Evolutionary conservation across 2,329 filamentous ascomycete species (phyloP).

Genomic region (Dryadomyces quercus-mongolicae): DNA sequence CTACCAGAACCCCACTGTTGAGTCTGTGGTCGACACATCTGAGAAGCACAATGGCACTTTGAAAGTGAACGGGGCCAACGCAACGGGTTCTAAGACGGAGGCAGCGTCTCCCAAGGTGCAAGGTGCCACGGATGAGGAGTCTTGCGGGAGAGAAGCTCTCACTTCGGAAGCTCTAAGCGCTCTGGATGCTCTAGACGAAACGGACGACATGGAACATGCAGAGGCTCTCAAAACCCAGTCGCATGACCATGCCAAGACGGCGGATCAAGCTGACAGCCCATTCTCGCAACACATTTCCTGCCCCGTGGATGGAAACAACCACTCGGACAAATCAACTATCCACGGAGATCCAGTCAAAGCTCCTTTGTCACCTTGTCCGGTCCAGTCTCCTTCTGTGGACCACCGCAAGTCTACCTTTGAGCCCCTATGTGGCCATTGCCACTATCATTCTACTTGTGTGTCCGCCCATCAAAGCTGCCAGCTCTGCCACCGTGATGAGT

Average conservation of each 20-base stretch:
- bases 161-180: too few relatives aligned
- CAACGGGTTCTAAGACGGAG: not conserved
- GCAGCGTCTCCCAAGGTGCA: not conserved
- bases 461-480: not conserved
- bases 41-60: not conserved
- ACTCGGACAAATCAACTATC: not conserved
- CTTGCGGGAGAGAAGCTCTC: too few relatives aligned
- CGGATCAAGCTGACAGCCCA: too few relatives aligned
- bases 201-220: too few relatives aligned
- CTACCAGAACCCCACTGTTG: constrained; percentile 8
- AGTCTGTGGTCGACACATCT: constrained; percentile 7
- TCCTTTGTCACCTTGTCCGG: not conserved
- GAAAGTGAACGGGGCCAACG: too few relatives aligned
- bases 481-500: not conserved
- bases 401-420: too few relatives aligned
- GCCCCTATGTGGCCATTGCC: not conserved
- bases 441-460: not conserved
- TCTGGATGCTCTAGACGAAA: too few relatives aligned
- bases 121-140: not conserved
- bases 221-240: too few relatives aligned
- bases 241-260: too few relatives aligned
- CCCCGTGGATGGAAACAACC: not conserved
- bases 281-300: not conserved
- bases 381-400: too few relatives aligned
- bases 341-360: not conserved